Base-by-base conservation (phyloP, 345 rosid genomes). In the Eucalyptus sp. region DNA sequence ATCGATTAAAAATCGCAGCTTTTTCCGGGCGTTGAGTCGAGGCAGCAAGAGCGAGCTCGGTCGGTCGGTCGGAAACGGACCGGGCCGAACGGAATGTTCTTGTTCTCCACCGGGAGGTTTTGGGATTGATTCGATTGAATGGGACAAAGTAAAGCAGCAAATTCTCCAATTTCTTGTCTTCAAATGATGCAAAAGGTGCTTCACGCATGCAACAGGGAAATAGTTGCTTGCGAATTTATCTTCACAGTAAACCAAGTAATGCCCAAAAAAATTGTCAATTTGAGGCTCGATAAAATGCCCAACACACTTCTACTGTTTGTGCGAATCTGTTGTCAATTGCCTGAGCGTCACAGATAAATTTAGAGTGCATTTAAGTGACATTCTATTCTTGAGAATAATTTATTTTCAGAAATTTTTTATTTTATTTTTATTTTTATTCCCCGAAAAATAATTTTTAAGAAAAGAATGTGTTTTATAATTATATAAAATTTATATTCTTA, bases 381-480 rank as follows among this genome's bases (percentile, higher is more conserved):
- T 43, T 51, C 1, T 51, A 1, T 17, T 51, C 4, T 0, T 3
- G 0, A 52, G 0, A 52, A 52, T 2, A 52, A 52, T 52, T 52
- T 52, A 2, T 20, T 52, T 52, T 52, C 0, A 1, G 0, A 3
- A 52, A 20, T 52, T 1, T 18, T 52, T 52, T 37, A 4, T 20
- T 33, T 33, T 33, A 4, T 20, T 33, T 33, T 33, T 8, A 52
- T 52, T 52, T 0, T 0, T 18, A 52, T 52, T 52, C 0, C 5
- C 0, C 0, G n/a, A n/a, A 0, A 52, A 52, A 52, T 3, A 20
- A 52, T 52, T 52, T 52, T 0, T 1, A 2, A 18, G 7, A 18
- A 52, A 52, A 52, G 0, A 52, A 18, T 0, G 4, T 3, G 0
- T 0, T 52, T 52, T 1, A 0, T 3, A 3, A 52, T 0, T 18